Percentiles rank a stretch among this genome's conserved stretches.
phyloP scores from a whole-genome alignment of 345 rosid genomes.

The Syzygium grande region DNA sequence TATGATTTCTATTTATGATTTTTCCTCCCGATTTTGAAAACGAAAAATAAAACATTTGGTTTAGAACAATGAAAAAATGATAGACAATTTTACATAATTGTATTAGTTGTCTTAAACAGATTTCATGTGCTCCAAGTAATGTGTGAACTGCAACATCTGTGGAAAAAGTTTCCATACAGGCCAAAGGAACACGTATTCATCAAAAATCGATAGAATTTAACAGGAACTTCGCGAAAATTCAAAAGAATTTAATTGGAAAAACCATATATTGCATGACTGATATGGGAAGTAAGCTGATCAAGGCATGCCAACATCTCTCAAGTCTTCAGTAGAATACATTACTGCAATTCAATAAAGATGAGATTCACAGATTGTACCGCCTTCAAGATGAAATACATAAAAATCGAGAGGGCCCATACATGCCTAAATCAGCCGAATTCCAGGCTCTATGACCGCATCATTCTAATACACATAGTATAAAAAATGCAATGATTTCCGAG shows the following conservation, averaged over 20 bases:
- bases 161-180: not conserved
- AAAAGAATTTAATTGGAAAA: not conserved
- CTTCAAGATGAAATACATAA: not conserved
- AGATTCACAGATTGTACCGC: not conserved
- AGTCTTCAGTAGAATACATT: not conserved
- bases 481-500: not conserved
- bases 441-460: not conserved
- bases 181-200: not conserved
- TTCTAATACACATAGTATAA: not conserved
- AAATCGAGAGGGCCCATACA: not conserved
- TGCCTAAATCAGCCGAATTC: not conserved
- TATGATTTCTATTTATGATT: not conserved
- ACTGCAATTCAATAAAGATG: not conserved
- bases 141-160: not conserved
- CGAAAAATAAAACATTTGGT: accelerated
- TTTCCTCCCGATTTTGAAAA: not conserved
- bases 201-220: not conserved
- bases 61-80: not conserved
- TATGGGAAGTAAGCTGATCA: not conserved
- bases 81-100: not conserved
- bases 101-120: not conserved
- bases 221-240: not conserved
- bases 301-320: not conserved
- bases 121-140: not conserved
- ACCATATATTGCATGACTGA: not conserved